These are phyloP conservation scores for Gastrolobium villosum DNA, from an alignment of 306 rosid genomes.

Conservation along the genomic window DNA sequence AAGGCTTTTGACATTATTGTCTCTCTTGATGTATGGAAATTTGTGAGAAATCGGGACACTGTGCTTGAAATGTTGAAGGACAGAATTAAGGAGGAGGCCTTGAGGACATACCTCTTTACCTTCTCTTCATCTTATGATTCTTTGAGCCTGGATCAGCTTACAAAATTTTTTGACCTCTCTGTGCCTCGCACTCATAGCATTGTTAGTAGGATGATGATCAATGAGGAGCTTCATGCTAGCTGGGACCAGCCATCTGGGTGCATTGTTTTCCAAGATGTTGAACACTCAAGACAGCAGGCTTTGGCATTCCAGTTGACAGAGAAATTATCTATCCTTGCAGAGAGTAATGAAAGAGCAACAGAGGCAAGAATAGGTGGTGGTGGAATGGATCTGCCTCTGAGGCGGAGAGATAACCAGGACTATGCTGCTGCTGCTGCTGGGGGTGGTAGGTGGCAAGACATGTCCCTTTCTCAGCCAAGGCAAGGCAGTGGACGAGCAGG, in stretches of 20 bases:
- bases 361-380: constrained; percentile 91
- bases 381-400: constrained; percentile 79
- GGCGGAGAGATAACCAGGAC: constrained; percentile 92
- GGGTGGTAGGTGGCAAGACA: constrained; percentile 87
- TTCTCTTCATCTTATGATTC: constrained; percentile 84
- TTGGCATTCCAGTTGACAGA: constrained; percentile 89
- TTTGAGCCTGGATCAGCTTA: constrained; percentile 77
- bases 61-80: constrained; percentile 82
- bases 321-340: constrained; percentile 82
- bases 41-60: constrained; percentile 67
- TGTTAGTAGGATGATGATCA: constrained; percentile 93
- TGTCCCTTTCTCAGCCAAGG: constrained; percentile 66
- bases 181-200: constrained; percentile 69
- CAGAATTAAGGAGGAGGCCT: constrained; percentile 92
- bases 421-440: constrained; percentile 65
- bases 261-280: constrained; percentile 68
- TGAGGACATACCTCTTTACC: constrained; percentile 91
- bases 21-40: constrained; percentile 92
- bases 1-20: constrained; percentile 72
- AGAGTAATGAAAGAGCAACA: constrained; percentile 91
- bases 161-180: constrained; percentile 80
- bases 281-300: constrained; percentile 75
- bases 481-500: constrained; percentile 82
- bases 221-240: constrained; percentile 90
- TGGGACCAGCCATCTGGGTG: constrained; percentile 73